phyloP scores from a whole-genome alignment of 768 basidiomycete genomes.

The Hypsizygus marmoreus region DNA sequence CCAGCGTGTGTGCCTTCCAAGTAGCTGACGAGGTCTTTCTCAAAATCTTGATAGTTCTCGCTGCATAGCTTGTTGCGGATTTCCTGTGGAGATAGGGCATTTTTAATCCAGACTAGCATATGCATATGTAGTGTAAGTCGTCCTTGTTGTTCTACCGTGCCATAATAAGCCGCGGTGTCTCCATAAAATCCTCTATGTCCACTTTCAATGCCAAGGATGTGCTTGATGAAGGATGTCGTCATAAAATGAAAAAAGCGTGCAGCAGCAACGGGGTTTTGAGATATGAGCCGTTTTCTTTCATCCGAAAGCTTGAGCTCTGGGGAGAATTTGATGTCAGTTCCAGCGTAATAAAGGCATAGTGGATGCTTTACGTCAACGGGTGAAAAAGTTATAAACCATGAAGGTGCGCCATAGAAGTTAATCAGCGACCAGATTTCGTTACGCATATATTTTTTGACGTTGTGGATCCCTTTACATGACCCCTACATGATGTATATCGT shows the following conservation, averaged over 20 bases:
- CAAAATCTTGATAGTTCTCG: slow-evolving; percentile 17
- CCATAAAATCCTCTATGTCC: slow-evolving; percentile 26
- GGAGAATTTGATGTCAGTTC: slow-evolving; percentile 18
- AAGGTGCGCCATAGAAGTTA: slow-evolving; percentile 24
- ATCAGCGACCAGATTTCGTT: slow-evolving; percentile 34
- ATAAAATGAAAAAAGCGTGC: slow-evolving; percentile 35
- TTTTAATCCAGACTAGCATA: slow-evolving; percentile 1
- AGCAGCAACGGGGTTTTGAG: slow-evolving; percentile 26
- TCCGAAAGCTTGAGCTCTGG: slow-evolving; percentile 8
- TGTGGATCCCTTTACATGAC: slow-evolving; percentile 28
- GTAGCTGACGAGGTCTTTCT: slow-evolving; percentile 16
- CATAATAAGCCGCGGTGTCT: slow-evolving; percentile 25
- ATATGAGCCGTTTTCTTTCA: slow-evolving; percentile 3
- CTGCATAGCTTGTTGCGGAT: neutral
- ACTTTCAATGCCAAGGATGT: slow-evolving; percentile 21
- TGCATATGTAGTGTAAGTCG: slow-evolving; percentile 33
- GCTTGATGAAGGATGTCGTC: slow-evolving; percentile 24
- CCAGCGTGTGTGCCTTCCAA: slow-evolving; percentile 22
- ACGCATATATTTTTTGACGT: slow-evolving; percentile 28
- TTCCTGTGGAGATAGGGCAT: neutral
- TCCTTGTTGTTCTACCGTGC: slow-evolving; percentile 32
- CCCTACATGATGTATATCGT: slow-evolving; percentile 35
- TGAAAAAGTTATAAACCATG: slow-evolving; percentile 37
- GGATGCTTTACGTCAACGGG: slow-evolving; percentile 32
- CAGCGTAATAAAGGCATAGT: slow-evolving; percentile 35